Evolutionary conservation across 169 alveolate species (phyloP).

Genomic region (Cryptosporidium canis): DNA sequence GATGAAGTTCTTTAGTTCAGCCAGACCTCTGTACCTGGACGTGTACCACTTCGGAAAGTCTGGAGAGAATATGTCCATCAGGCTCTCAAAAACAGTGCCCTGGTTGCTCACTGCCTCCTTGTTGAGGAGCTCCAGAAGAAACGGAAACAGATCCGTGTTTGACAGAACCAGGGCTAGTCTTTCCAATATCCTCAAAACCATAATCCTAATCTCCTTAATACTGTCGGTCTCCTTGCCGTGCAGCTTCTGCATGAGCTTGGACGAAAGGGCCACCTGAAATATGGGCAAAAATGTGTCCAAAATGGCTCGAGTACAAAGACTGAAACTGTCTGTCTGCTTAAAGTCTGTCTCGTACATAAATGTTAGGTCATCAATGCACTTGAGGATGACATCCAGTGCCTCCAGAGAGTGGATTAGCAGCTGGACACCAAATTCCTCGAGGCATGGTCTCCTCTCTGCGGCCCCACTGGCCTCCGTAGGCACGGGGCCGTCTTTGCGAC

Average conservation of each 20-base stretch:
- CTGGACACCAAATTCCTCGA: neutral
- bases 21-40: neutral
- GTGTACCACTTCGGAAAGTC: constrained; percentile 52
- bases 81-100: constrained; percentile 35
- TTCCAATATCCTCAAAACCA: constrained; percentile 24
- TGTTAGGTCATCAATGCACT: constrained; percentile 17
- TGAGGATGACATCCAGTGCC: neutral
- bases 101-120: neutral
- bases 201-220: neutral
- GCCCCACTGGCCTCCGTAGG: neutral
- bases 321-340: neutral
- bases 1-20: neutral
- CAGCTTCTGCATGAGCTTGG: neutral
- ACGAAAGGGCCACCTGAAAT: constrained; percentile 9
- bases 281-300: neutral
- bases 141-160: neutral
- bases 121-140: neutral
- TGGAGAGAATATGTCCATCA: constrained; percentile 71
- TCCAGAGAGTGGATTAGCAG: neutral
- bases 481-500: neutral
- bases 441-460: neutral
- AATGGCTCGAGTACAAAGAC: neutral
- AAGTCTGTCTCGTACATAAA: constrained; percentile 19
- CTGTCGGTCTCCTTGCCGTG: neutral
- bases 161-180: constrained; percentile 1